Evolutionary conservation across 805 yeast genomes (phyloP), one percentile per base, ranked within the genome.

Genomic region (Candida tibetensis): DNA sequence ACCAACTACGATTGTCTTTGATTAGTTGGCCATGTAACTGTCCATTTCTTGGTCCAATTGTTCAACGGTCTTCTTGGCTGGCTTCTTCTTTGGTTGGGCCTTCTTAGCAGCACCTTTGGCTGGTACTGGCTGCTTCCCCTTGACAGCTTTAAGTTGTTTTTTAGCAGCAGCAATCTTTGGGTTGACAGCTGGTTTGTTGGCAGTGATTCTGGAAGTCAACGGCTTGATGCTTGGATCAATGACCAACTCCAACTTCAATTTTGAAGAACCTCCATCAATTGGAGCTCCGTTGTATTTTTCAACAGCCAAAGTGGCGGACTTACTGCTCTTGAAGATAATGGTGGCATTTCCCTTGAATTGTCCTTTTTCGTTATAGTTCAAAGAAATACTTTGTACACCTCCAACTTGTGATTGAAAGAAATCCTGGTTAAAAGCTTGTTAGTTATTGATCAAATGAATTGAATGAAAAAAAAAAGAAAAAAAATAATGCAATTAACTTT

Each of bases 11-110:
- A n/a, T n/a, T n/a, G n/a, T n/a, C n/a, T n/a, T n/a, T 13, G 16
- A 13, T 26, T 41, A 37, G 17, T 38, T 41, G 31, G 79, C 81
- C 53, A 91, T 90, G 71, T 91, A 91, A 60, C 90, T 98, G 46
- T 89, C 85, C 99, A 93, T 91, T 71, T 91, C 98, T 61, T 90
- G 95, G 68, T 93, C 99, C 59, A 91, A 79, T 68, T 93, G 91
- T 63, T 86, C 98, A 47, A 85, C 74, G 37, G 95, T 81, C 77
- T 89, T 89, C 66, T 72, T 71, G 32, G 65, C 57, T 48, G 60
- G 60, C 44, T 58, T 57, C 68, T 76, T 74, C 44, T 66, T 51
- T 25, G 48, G 42, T 30, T 45, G 45, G 47, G 32, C 44, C 38
- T 28, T 31, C n/a, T 22, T 21, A 34, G 40, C 43, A 14, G 41